Conservation (phyloP, 768 basidiomycete genomes). For the Termitomyces bulborhizus region DNA sequence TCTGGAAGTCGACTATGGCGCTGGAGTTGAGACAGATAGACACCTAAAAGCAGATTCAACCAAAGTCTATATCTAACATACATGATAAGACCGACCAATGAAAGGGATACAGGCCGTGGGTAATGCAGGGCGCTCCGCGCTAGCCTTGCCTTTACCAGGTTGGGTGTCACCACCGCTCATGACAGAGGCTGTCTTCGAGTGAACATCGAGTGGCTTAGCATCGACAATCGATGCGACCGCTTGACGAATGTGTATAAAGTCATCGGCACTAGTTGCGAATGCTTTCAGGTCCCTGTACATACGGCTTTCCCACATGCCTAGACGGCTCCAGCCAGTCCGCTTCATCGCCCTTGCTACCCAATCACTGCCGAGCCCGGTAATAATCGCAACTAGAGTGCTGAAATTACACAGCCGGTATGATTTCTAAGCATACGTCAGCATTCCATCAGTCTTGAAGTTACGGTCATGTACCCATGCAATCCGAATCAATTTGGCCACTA, state of each 20-base stretch:
- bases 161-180: conserved; percentile 37
- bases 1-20: conserved; percentile 66
- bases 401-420: conserved; percentile 74
- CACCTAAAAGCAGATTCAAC: conserved; percentile 34
- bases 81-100: conserved; percentile 47
- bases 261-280: conserved; percentile 56
- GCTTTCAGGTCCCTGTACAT: conserved; percentile 67
- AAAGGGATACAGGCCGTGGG: conserved; percentile 73
- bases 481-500: conserved; percentile 78
- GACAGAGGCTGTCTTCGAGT: conserved; percentile 48
- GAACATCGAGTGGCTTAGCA: conserved; percentile 51
- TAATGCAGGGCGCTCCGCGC: conserved; percentile 28
- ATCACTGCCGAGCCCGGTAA: conserved; percentile 66
- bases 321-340: conserved; percentile 53
- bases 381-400: conserved; percentile 72
- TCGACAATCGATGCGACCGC: conserved; percentile 60
- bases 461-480: conserved; percentile 69
- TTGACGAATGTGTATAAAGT: conserved; percentile 72
- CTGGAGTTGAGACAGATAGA: conserved; percentile 71
- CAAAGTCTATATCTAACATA: background rate
- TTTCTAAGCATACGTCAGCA: conserved; percentile 46
- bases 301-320: conserved; percentile 66
- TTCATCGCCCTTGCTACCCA: conserved; percentile 65
- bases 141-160: conserved; percentile 30
- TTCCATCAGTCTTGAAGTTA: background rate